Base-by-base conservation (phyloP, 1,139 yeast genomes). In the Yamadazyma mexicana region DNA sequence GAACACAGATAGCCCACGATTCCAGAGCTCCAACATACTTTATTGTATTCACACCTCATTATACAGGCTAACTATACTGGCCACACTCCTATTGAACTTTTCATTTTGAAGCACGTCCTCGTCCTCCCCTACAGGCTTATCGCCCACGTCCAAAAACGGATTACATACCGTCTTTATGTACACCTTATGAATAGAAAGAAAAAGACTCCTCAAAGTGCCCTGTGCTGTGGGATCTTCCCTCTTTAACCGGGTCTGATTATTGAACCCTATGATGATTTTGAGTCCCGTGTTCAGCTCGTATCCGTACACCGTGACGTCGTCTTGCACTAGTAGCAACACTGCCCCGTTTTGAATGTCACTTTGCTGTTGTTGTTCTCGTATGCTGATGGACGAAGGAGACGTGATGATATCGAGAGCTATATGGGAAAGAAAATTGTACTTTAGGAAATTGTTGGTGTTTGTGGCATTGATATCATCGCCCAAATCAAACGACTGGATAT, bases 341-440 rank as follows among this genome's bases (percentile, higher is more conserved):
- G 67, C 69, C 4, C 66, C 28, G 22, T 34, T 39, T 24, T 40
- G 42, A 10, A 46, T 26, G 11, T 47, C 45, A 7, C 29, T 33
- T 9, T 63, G 61, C 31, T 64, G 73, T 34, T 66, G 72, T 42
- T 64, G 72, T 44, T 69, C 75, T 17, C 75, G 56, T 34, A 70
- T 52, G 32, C 60, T 52, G 32, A 68, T 46, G 29, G 73, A 62
- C n/a, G 68, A 44, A 0, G 83, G 82, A 15, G 82, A 75, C 25
- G 79, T 65, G 49, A 81, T 79, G 16, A 80, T 71, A 55, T 81
- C 87, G 17, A 81, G 58, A 2, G 86, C 81, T 83, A 81, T 81
- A 54, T 81, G 85, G 12, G 84, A 73, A 25, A 81, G 60, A 48
- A 80, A 81, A 52, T 81, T 81, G 59, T 78, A 81, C 49, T 79